A percentile compares a stretch with the other conserved stretches of the same genome.
Evolutionary conservation across 352 stramenopile genomes (phyloP).

Genomic region (Aphanomyces stellatus): DNA sequence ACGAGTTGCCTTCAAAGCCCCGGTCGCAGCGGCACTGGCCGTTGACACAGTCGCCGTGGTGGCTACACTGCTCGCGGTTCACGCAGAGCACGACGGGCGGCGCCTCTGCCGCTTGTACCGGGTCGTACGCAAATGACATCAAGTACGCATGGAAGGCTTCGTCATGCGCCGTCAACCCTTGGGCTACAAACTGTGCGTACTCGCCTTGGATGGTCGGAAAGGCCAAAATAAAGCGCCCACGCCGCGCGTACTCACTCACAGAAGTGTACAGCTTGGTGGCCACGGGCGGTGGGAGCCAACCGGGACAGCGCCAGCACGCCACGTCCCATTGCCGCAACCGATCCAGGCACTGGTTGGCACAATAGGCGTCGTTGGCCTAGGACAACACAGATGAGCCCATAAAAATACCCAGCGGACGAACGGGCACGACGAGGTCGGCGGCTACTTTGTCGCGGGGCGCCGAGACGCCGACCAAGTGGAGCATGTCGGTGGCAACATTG

Average conservation of each 20-base stretch:
- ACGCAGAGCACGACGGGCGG: constrained; percentile 41
- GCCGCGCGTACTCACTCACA: constrained; percentile 53
- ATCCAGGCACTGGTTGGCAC: constrained; percentile 49
- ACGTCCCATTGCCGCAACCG: constrained; percentile 56
- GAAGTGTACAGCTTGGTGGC: constrained; percentile 41
- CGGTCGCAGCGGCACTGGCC: constrained; percentile 60
- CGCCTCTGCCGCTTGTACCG: background rate
- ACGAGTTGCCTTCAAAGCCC: constrained; percentile 67
- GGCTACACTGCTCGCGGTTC: constrained; percentile 75
- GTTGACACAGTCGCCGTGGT: constrained; percentile 76
- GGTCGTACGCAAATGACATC: constrained; percentile 39
- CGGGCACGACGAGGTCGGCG: constrained; percentile 5
- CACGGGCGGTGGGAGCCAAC: constrained; percentile 60
- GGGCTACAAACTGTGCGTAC: constrained; percentile 48
- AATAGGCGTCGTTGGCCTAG: constrained; percentile 36
- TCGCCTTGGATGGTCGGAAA: constrained; percentile 58
- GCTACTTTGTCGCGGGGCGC: constrained; percentile 39
- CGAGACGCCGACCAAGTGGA: constrained; percentile 52
- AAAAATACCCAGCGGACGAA: background rate
- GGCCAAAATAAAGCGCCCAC: constrained; percentile 55
- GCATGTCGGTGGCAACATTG: constrained; percentile 42
- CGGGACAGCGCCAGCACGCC: constrained; percentile 66
- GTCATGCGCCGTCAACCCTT: constrained; percentile 49
- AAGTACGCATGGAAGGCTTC: constrained; percentile 62
- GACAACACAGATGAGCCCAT: no score